Evolutionary conservation across 2,329 filamentous ascomycete genomes (phyloP).

Genomic region (Dactylellina drechsleri): DNA sequence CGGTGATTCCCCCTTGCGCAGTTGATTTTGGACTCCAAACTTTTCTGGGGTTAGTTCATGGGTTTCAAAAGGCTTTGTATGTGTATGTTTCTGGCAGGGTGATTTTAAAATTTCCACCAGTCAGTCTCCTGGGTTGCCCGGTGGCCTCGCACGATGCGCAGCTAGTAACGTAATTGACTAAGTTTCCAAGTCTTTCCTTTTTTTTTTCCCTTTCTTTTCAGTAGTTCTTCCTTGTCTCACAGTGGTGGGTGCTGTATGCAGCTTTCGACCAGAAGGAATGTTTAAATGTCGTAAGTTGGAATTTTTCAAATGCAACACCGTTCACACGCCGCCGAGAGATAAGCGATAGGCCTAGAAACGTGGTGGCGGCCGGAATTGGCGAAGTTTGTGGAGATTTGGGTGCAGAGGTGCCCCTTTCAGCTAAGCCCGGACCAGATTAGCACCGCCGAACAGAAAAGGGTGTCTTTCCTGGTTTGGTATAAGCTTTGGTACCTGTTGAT

Average conservation of each 20-base stretch:
- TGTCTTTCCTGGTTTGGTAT: too few species aligned
- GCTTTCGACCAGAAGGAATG: slow-evolving; percentile 7
- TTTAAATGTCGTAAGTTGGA: slow-evolving; percentile 29
- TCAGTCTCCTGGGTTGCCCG: slow-evolving; percentile 7
- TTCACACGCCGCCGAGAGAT: slow-evolving; percentile 29
- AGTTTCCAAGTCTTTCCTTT: background rate
- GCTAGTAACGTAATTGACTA: background rate
- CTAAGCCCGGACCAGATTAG: background rate
- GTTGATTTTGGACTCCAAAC: slow-evolving; percentile 10
- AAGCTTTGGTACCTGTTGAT: background rate
- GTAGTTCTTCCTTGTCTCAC: background rate
- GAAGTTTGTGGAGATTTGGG: slow-evolving; percentile 45
- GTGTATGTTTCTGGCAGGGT: slow-evolving; percentile 19
- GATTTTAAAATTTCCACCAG: slow-evolving; percentile 2
- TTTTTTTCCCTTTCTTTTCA: background rate
- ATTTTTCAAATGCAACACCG: background rate
- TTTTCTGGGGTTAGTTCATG: slow-evolving; percentile 41
- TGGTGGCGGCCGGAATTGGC: slow-evolving; percentile 53
- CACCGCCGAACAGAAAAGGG: too few species aligned
- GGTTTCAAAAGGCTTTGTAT: slow-evolving; percentile 1
- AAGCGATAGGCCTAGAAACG: slow-evolving; percentile 54
- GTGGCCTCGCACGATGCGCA: background rate
- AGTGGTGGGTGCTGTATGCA: slow-evolving; percentile 12
- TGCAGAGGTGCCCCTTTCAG: slow-evolving; percentile 15
- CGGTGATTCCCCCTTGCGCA: slow-evolving; percentile 35